Base-by-base conservation (phyloP, 2,329 filamentous ascomycete genomes). In the Fragosphaeria purpurea region DNA sequence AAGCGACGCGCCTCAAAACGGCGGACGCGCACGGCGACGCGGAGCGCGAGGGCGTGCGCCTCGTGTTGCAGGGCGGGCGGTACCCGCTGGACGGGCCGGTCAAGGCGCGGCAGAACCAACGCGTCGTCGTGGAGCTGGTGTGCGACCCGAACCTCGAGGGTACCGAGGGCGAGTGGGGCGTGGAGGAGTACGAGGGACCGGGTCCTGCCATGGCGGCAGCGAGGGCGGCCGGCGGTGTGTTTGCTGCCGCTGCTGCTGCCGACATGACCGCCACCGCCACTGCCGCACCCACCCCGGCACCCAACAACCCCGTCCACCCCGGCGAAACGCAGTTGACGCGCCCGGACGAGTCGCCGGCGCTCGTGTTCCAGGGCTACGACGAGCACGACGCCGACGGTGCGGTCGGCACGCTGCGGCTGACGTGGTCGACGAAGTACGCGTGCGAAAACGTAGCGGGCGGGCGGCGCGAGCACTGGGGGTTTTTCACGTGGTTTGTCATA, bases 401-500 rank as follows among this genome's bases (percentile, higher is more conserved):
- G 7, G 50, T 50, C 13, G 54, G 62, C 51, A 60, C 59, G 9
- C 67, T 97, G 56, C 79, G 82, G 50, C 65, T 97, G 61, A 83
- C 85, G 38, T 98, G 91, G 91, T 73, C 77, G 62, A 96, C 91
- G 11, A 88, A 91, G 66, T 83, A 88, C 62, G 91, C 88, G 1
- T 97, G 93, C 65, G 83, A 88, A 62, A 72, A 69, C 39, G 55
- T 55, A 5, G 61, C 66, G 60, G 59, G 64, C 32, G 58, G 67
- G 63, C 39, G 69, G 72, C 70, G 70, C 58, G 68, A 70, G 13
- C 76, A 80, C 62, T 97, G 91, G 93, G 93, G 93, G 2, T 93
- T 96, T 73, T 97, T 97, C 62, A 96, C 91, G 13, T 98, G 93
- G 93, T 79, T 97, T 62, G 80, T 97, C 58, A 82, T 98, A 58